phyloP scores from a whole-genome alignment of 75 land plant genomes.

The Pinus tabuliformis region DNA sequence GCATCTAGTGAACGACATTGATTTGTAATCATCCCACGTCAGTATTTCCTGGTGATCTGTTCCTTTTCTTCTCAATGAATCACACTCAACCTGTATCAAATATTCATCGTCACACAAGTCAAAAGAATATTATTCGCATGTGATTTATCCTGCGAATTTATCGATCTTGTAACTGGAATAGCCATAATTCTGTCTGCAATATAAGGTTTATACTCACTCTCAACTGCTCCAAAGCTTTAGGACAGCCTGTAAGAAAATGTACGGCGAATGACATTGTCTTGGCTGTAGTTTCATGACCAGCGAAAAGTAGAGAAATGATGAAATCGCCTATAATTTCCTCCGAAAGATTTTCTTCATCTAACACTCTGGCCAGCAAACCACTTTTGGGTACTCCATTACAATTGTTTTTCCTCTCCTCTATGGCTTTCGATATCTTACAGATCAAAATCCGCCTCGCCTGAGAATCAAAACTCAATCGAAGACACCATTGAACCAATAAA shows the following conservation, averaged over 20 bases:
- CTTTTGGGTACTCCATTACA: not conserved
- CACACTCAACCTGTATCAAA: conserved; percentile 42
- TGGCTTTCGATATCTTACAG: not conserved
- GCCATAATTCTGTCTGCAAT: not conserved
- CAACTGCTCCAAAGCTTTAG: conserved; percentile 42
- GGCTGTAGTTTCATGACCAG: conserved; percentile 57
- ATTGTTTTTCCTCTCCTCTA: conserved; percentile 1
- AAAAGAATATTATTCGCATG: not conserved
- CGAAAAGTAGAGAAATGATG: conserved; percentile 55
- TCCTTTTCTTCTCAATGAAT: conserved; percentile 9
- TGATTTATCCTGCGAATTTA: not conserved
- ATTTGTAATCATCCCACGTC: conserved; percentile 58
- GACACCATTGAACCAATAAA: not conserved
- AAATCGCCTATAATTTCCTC: conserved; percentile 49
- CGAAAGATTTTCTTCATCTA: conserved; percentile 37
- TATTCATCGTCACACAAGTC: not conserved
- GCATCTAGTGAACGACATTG: conserved; percentile 62
- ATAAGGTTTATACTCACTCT: conserved; percentile 12
- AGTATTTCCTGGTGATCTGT: conserved; percentile 14
- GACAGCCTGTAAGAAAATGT: conserved; percentile 40
- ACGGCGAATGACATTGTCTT: conserved; percentile 59
- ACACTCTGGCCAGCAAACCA: conserved; percentile 43
- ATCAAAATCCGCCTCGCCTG: not conserved
- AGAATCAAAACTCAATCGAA: not conserved
- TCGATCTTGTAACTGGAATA: not conserved